These are phyloP conservation scores for Articulospora tetracladia DNA, from an alignment of 495 filamentous ascomycete species.

Conservation along the genomic window DNA sequence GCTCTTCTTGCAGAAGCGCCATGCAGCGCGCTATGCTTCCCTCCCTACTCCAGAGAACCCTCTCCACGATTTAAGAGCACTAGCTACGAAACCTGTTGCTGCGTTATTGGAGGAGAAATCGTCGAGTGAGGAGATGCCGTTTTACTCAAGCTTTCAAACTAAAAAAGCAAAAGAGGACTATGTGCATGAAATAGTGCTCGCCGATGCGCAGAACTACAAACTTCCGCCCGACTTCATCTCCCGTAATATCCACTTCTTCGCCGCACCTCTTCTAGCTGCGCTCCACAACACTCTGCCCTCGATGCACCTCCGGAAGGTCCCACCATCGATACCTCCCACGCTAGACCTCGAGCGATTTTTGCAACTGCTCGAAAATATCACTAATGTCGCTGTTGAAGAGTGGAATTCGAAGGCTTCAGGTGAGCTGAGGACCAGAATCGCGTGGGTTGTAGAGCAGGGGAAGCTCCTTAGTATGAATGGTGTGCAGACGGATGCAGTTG, in stretches of 20 bases:
- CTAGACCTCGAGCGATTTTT: not conserved
- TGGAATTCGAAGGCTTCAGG: not conserved
- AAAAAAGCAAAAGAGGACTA: slow-evolving; percentile 24
- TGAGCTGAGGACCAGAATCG: not conserved
- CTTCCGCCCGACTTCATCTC: slow-evolving; percentile 52
- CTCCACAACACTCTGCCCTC: slow-evolving; percentile 15
- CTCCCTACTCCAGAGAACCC: slow-evolving; percentile 21
- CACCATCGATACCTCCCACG: slow-evolving; percentile 31
- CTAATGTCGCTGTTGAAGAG: slow-evolving; percentile 4
- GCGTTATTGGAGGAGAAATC: slow-evolving; percentile 3
- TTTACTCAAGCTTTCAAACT: slow-evolving; percentile 12
- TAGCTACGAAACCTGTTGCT: slow-evolving; percentile 20
- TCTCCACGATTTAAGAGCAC: slow-evolving; percentile 10
- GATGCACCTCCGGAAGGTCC: slow-evolving; percentile 8
- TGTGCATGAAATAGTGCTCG: slow-evolving; percentile 49
- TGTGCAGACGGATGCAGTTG: not conserved
- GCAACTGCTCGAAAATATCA: not conserved
- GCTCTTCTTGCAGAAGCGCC: slow-evolving; percentile 70
- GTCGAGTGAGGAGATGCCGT: not conserved
- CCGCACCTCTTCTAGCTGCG: slow-evolving; percentile 31
- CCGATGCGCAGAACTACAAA: slow-evolving; percentile 61
- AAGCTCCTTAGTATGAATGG: slow-evolving; percentile 40
- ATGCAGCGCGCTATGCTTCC: slow-evolving; percentile 40
- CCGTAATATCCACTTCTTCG: slow-evolving; percentile 64
- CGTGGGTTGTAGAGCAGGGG: not conserved